A percentile compares a stretch with the other conserved stretches of the same genome.
Conservation (phyloP, 805 yeast species). For the Phaffomyces thermotolerans region DNA sequence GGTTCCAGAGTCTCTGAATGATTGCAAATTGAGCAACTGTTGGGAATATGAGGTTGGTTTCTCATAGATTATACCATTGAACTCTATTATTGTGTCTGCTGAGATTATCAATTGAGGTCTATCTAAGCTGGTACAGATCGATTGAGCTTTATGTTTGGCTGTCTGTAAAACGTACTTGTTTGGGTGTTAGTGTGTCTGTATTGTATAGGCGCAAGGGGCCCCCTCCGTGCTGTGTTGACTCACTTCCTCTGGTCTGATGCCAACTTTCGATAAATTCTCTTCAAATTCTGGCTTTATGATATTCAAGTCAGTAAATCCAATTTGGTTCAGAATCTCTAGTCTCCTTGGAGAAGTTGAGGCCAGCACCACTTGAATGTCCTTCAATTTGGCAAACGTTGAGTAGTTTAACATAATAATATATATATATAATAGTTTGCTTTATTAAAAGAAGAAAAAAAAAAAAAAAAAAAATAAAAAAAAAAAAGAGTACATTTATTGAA, state of each 20-base stretch:
- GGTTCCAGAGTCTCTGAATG: slow-evolving; percentile 34
- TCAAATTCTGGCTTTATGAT: slow-evolving; percentile 62
- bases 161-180: slow-evolving; percentile 60
- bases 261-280: slow-evolving; percentile 61
- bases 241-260: slow-evolving; percentile 38
- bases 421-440: too few species aligned
- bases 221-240: too few species aligned
- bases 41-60: slow-evolving; percentile 60
- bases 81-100: slow-evolving; percentile 75
- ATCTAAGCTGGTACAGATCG: slow-evolving; percentile 43
- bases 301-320: slow-evolving; percentile 41
- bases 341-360: slow-evolving; percentile 88
- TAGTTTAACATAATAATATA: slow-evolving; percentile 15
- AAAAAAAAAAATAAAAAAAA: too few species aligned
- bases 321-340: slow-evolving; percentile 54
- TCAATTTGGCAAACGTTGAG: slow-evolving; percentile 24
- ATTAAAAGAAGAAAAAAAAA: too few species aligned
- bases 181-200: slow-evolving; percentile 4
- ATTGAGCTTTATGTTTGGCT: slow-evolving; percentile 56
- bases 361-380: slow-evolving; percentile 37
- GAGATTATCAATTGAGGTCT: slow-evolving; percentile 34
- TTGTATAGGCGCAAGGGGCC: too few species aligned
- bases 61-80: slow-evolving; percentile 58
- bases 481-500: too few species aligned
- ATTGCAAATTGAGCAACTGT: slow-evolving; percentile 43